Evolutionary conservation across 2,329 filamentous ascomycete species (phyloP).

Genomic region (Pyrenochaeta sp.): DNA sequence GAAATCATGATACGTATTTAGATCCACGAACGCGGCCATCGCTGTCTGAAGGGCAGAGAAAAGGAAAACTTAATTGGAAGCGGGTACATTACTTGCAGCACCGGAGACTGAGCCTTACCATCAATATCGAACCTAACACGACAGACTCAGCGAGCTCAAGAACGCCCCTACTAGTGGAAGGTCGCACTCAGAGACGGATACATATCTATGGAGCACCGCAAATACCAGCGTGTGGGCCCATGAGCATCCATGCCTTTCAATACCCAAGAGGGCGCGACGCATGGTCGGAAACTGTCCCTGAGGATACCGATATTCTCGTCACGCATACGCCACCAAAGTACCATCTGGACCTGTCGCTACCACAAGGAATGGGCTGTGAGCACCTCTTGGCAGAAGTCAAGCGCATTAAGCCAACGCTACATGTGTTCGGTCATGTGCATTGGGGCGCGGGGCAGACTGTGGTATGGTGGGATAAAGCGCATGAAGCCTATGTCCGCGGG

Average conservation of each 20-base stretch:
- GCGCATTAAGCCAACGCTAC: slow-evolving; percentile 76
- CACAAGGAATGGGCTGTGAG: slow-evolving; percentile 73
- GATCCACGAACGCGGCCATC: slow-evolving; percentile 69
- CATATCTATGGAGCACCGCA: slow-evolving; percentile 84
- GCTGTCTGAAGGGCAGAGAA: slow-evolving; percentile 61
- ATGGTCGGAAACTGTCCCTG: slow-evolving; percentile 76
- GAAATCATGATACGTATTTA: slow-evolving; percentile 90
- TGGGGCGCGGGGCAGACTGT: slow-evolving; percentile 74
- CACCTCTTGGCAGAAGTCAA: slow-evolving; percentile 75
- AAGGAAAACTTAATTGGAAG: slow-evolving; percentile 69
- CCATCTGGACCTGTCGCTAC: slow-evolving; percentile 70
- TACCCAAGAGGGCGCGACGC: slow-evolving; percentile 72
- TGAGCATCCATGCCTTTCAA: slow-evolving; percentile 77
- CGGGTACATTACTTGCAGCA: slow-evolving; percentile 80
- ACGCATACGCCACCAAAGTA: slow-evolving; percentile 82
- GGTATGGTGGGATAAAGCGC: slow-evolving; percentile 78
- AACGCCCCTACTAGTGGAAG: slow-evolving; percentile 32
- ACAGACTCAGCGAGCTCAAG: slow-evolving; percentile 11
- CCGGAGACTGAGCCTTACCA: slow-evolving; percentile 68
- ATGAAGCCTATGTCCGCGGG: slow-evolving; percentile 75
- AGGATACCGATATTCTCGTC: slow-evolving; percentile 77
- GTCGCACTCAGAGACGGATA: slow-evolving; percentile 58
- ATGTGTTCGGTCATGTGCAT: slow-evolving; percentile 89
- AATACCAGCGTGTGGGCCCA: slow-evolving; percentile 76
- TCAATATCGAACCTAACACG: slow-evolving; percentile 22